Percentiles rank a stretch among this genome's conserved stretches.
Evolutionary conservation across 2,329 filamentous ascomycete genomes (phyloP).

Genomic region (Sodiomyces alkalinus): DNA sequence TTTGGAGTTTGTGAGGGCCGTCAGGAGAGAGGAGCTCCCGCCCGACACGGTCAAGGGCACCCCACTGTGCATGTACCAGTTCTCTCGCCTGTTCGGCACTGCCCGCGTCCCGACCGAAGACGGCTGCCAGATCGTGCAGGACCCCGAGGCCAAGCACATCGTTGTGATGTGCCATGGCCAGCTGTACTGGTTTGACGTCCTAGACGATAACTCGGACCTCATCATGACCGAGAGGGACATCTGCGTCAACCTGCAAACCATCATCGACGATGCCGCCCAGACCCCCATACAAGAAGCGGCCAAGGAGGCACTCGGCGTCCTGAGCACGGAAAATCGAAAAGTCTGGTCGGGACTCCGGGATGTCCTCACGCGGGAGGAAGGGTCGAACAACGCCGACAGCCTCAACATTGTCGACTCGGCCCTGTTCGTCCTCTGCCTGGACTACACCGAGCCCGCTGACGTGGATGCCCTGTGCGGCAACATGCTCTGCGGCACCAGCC

Average conservation of each 20-base stretch:
- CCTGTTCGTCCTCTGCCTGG: constrained; percentile 80
- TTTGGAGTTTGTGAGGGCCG: constrained; percentile 80
- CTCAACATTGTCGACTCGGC: constrained; percentile 92
- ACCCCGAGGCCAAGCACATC: constrained; percentile 82
- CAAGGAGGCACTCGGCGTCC: constrained; percentile 83
- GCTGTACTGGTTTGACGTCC: constrained; percentile 97
- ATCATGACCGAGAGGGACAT: constrained; percentile 97
- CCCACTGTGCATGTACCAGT: constrained; percentile 96
- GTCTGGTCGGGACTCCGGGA: constrained; percentile 88
- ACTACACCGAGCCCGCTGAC: constrained; percentile 74
- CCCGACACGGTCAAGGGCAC: constrained; percentile 74
- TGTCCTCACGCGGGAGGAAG: constrained; percentile 68
- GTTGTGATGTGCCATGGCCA: constrained; percentile 90
- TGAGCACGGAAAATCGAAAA: constrained; percentile 94
- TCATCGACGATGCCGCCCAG: constrained; percentile 79
- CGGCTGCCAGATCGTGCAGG: constrained; percentile 91
- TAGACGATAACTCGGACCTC: constrained; percentile 85
- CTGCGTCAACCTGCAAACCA: constrained; percentile 77
- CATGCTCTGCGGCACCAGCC: constrained; percentile 92
- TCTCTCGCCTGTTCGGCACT: constrained; percentile 87
- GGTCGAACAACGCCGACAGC: constrained; percentile 90
- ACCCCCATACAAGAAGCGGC: constrained; percentile 87
- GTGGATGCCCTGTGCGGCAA: constrained; percentile 86
- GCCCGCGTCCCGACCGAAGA: constrained; percentile 87
- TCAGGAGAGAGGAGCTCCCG: constrained; percentile 81